phyloP scores from a whole-genome alignment of 2,329 filamentous ascomycete species.

The Epicoccum sorghinum region DNA sequence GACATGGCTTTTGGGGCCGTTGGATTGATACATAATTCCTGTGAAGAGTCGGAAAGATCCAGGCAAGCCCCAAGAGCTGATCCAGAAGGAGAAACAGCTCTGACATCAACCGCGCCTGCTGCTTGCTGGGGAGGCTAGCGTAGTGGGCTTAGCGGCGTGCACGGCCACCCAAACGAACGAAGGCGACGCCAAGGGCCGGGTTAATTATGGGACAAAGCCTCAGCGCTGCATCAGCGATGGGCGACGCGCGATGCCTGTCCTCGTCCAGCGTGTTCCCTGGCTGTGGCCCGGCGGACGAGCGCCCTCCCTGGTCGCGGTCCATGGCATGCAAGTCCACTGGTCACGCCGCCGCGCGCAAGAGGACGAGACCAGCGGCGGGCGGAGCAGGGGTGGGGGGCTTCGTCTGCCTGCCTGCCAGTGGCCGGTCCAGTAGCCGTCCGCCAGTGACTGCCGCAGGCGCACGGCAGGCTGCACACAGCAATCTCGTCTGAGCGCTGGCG shows the following conservation, averaged over 20 bases:
- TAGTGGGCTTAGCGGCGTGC: conserved; percentile 5
- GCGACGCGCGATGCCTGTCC: conserved; percentile 13
- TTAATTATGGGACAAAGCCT: conserved; percentile 32
- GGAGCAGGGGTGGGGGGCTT: conserved; percentile 3
- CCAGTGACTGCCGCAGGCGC: neutral
- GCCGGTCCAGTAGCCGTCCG: no score
- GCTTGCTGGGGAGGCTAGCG: conserved; percentile 12
- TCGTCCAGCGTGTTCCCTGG: neutral
- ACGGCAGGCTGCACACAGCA: neutral
- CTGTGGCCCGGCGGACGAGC: neutral
- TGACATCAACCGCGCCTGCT: conserved; percentile 46
- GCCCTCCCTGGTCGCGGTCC: neutral
- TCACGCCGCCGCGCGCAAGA: neutral
- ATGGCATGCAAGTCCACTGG: neutral
- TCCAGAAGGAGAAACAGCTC: conserved; percentile 47
- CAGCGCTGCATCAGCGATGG: conserved; percentile 13
- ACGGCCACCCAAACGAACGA: conserved; percentile 17
- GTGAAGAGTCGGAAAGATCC: conserved; percentile 47
- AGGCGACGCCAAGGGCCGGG: conserved; percentile 21
- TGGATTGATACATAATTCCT: conserved; percentile 50
- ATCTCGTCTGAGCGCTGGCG: neutral
- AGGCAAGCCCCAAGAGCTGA: conserved; percentile 49
- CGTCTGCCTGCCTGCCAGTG: neutral
- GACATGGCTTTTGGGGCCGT: conserved; percentile 45
- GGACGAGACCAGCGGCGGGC: conserved; percentile 1